phyloP scores from a whole-genome alignment of 306 rosid genomes.

The Cicer pinnatifidum region DNA sequence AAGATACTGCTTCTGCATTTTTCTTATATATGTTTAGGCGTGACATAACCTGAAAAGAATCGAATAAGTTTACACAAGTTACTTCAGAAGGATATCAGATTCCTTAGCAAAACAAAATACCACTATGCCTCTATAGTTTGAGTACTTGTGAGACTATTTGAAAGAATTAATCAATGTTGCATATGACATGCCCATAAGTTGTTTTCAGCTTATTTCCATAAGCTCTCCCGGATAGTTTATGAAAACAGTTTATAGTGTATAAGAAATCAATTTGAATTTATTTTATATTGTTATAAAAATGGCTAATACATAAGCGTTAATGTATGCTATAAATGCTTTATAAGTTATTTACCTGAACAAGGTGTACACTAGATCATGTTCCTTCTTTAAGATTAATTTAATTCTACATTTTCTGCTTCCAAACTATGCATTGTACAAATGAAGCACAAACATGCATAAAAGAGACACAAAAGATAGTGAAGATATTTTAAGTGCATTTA shows the following conservation, averaged over 20 bases:
- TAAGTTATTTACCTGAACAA: no score
- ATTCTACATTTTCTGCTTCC: slow-evolving; percentile 33
- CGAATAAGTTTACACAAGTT: slow-evolving; percentile 15
- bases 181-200: no score
- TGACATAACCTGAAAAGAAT: slow-evolving; percentile 66
- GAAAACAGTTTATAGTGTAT: no score
- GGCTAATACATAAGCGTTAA: no score
- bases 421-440: slow-evolving; percentile 11
- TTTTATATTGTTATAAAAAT: no score
- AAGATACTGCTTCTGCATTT: slow-evolving; percentile 75
- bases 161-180: no score
- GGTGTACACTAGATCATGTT: background rate
- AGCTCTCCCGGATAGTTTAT: no score
- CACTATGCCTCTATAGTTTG: no score
- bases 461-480: background rate
- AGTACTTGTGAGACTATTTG: no score
- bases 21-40: slow-evolving; percentile 80
- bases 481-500: background rate
- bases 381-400: slow-evolving; percentile 27
- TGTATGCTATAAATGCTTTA: no score
- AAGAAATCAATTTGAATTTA: no score
- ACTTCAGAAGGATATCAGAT: slow-evolving; percentile 20
- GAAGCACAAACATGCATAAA: slow-evolving; percentile 17
- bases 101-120: background rate
- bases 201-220: no score